Conservation (phyloP, 2,329 filamentous ascomycete genomes). For the Xylaria sp. region DNA sequence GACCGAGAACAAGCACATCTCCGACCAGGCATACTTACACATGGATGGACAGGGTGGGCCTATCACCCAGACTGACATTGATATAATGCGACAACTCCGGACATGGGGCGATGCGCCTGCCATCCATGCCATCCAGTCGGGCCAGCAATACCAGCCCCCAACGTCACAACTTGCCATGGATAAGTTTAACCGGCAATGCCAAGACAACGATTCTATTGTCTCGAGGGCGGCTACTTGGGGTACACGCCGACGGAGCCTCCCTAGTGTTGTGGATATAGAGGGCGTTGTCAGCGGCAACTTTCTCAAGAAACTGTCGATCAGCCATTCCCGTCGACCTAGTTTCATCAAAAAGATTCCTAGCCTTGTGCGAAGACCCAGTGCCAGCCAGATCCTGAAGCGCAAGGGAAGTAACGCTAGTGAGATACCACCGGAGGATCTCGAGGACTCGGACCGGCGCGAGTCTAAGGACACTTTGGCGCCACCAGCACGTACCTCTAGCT, state of each 20-base stretch:
- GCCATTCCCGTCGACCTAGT: slow-evolving; percentile 53
- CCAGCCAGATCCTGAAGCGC: slow-evolving; percentile 50
- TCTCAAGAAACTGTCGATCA: slow-evolving; percentile 63
- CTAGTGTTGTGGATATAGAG: slow-evolving; percentile 61
- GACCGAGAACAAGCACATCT: slow-evolving; percentile 54
- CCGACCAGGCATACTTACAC: slow-evolving; percentile 54
- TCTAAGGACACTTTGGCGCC: slow-evolving; percentile 55
- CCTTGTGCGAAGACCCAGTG: slow-evolving; percentile 54
- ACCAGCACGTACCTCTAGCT: slow-evolving; percentile 54
- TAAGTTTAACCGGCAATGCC: slow-evolving; percentile 53
- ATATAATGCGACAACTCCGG: slow-evolving; percentile 52
- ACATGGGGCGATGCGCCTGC: slow-evolving; percentile 55
- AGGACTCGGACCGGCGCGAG: slow-evolving; percentile 39
- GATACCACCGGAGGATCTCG: slow-evolving; percentile 28
- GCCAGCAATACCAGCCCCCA: slow-evolving; percentile 47
- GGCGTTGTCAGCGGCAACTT: slow-evolving; percentile 63
- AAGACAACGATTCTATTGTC: slow-evolving; percentile 60
- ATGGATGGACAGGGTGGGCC: slow-evolving; percentile 41
- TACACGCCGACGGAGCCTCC: slow-evolving; percentile 67
- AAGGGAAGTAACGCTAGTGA: slow-evolving; percentile 47
- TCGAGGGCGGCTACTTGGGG: slow-evolving; percentile 71
- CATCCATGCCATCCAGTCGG: slow-evolving; percentile 47
- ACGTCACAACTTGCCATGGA: slow-evolving; percentile 58
- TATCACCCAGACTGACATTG: slow-evolving; percentile 50
- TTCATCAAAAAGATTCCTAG: slow-evolving; percentile 56